A percentile compares a stretch with the other conserved stretches of the same genome.
Conservation (phyloP, 2,329 filamentous ascomycete genomes). For the Colletotrichum liriopes region DNA sequence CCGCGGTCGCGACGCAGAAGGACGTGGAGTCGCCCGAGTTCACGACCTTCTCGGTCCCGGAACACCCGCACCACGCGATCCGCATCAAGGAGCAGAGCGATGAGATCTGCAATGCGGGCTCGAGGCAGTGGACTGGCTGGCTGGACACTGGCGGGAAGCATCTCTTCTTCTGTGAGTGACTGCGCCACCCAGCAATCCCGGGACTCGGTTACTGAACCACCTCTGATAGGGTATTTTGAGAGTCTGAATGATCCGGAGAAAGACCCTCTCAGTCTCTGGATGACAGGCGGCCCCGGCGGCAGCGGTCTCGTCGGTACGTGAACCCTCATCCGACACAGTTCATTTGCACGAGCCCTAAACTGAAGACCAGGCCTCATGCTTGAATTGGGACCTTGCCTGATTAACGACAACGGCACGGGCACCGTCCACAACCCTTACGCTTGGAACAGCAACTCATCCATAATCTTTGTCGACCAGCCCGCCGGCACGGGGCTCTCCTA, state of each 20-base stretch:
- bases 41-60: constrained; percentile 33
- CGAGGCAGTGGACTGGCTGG: constrained; percentile 50
- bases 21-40: constrained; percentile 28
- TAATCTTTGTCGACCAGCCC: constrained; percentile 65
- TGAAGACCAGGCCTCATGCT: constrained; percentile 29
- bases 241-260: constrained; percentile 47
- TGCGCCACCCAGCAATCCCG: no score
- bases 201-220: not conserved
- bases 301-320: constrained; percentile 64
- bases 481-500: constrained; percentile 74
- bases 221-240: constrained; percentile 47
- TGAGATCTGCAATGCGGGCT: constrained; percentile 47
- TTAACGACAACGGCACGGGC: constrained; percentile 34
- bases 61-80: constrained; percentile 45
- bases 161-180: constrained; percentile 44
- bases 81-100: constrained; percentile 49
- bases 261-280: constrained; percentile 66
- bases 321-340: not conserved
- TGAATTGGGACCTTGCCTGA: constrained; percentile 43
- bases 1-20: constrained; percentile 18
- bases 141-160: constrained; percentile 46
- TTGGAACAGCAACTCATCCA: constrained; percentile 47
- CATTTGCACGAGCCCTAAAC: not conserved
- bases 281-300: constrained; percentile 73
- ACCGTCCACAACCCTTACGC: constrained; percentile 42